phyloP scores from a whole-genome alignment of 495 filamentous ascomycete species.

The Penicillium ucsense region DNA sequence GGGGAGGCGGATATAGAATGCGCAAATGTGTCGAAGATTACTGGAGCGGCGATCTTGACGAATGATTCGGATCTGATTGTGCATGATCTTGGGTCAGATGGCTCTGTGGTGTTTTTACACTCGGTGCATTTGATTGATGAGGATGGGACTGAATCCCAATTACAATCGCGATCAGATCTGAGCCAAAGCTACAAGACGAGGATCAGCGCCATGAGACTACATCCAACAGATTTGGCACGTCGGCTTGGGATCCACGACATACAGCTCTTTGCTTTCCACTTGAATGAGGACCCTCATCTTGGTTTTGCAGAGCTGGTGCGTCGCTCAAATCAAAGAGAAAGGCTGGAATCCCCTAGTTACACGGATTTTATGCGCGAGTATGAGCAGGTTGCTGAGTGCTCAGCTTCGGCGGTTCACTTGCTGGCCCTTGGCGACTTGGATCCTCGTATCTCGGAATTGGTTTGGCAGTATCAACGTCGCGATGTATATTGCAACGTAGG shows the following conservation, averaged over 20 bases:
- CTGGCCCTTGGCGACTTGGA: slow-evolving; percentile 10
- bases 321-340: slow-evolving; percentile 12
- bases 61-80: slow-evolving; percentile 69
- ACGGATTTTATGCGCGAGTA: slow-evolving; percentile 37
- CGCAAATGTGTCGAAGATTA: slow-evolving; percentile 41
- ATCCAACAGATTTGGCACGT: slow-evolving; percentile 23
- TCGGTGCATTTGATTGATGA: slow-evolving; percentile 26
- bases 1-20: slow-evolving; percentile 67
- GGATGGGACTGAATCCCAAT: slow-evolving; percentile 5
- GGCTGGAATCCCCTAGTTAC: slow-evolving; percentile 18
- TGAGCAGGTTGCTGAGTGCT: slow-evolving; percentile 1
- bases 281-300: slow-evolving; percentile 14
- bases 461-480: slow-evolving; percentile 22
- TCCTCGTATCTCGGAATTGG: slow-evolving; percentile 27
- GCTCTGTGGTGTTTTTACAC: slow-evolving; percentile 49
- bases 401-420: too few species aligned
- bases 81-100: slow-evolving; percentile 48
- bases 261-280: slow-evolving; percentile 26
- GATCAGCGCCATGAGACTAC: slow-evolving; percentile 30
- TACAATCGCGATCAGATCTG: too few species aligned
- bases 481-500: slow-evolving; percentile 3
- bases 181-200: background rate
- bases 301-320: slow-evolving; percentile 24
- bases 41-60: slow-evolving; percentile 49
- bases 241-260: slow-evolving; percentile 28